Conservation (phyloP, 2,329 filamentous ascomycete genomes). For the Xylariaceae sp. region DNA sequence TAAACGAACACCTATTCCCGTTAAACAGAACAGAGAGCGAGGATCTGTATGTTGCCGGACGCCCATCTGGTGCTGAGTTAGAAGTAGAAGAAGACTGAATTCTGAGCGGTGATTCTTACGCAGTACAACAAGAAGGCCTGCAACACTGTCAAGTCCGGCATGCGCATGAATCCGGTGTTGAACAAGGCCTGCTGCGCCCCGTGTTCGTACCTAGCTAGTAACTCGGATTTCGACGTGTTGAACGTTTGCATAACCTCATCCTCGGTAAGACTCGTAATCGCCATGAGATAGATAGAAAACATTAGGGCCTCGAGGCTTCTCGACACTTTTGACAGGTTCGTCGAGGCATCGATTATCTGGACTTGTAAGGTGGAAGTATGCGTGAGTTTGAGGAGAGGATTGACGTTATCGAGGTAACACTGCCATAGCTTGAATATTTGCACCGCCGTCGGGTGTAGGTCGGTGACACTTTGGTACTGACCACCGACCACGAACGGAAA, state of each 20-base stretch:
- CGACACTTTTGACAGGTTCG: slow-evolving; percentile 48
- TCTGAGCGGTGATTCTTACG: slow-evolving; percentile 35
- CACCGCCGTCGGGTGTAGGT: slow-evolving; percentile 49
- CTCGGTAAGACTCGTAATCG: slow-evolving; percentile 53
- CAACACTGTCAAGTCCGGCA: slow-evolving; percentile 58
- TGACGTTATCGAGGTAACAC: slow-evolving; percentile 63
- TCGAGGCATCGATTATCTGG: slow-evolving; percentile 58
- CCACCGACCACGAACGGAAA: slow-evolving; percentile 54
- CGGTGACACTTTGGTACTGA: slow-evolving; percentile 38
- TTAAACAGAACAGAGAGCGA: slow-evolving; percentile 53
- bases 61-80: slow-evolving; percentile 43
- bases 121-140: slow-evolving; percentile 65
- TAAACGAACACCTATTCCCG: slow-evolving; percentile 61
- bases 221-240: slow-evolving; percentile 45
- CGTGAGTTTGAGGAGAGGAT: slow-evolving; percentile 62
- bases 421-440: slow-evolving; percentile 64
- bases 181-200: slow-evolving; percentile 60
- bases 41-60: slow-evolving; percentile 57
- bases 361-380: slow-evolving; percentile 61
- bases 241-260: slow-evolving; percentile 48
- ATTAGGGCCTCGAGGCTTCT: slow-evolving; percentile 60
- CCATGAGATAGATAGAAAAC: slow-evolving; percentile 60
- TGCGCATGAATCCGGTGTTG: slow-evolving; percentile 61
- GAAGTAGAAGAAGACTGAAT: slow-evolving; percentile 12
- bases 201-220: slow-evolving; percentile 50